Evolutionary conservation across 495 filamentous ascomycete species (phyloP).

Genomic region (Rhypophila decipiens): DNA sequence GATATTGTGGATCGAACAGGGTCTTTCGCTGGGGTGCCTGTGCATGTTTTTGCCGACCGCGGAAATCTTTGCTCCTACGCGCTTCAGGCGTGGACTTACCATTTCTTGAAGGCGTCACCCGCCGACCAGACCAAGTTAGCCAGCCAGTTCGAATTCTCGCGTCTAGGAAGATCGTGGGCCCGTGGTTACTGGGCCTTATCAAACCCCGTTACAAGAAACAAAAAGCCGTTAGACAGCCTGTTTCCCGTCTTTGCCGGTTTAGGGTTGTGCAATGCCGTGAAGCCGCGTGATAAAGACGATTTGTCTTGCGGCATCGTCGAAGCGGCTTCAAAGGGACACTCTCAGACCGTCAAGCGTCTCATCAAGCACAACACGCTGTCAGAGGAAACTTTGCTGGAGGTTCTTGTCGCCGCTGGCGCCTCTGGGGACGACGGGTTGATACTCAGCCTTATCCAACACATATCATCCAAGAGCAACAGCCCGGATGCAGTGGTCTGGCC

Average conservation of each 20-base stretch:
- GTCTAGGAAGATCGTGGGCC: not conserved
- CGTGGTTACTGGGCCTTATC: conserved; percentile 1
- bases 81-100: conserved; percentile 3
- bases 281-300: not conserved
- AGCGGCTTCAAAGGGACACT: not conserved
- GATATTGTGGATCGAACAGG: not conserved
- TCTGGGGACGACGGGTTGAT: conserved; percentile 1
- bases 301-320: not conserved
- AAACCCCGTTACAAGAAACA: conserved; percentile 2
- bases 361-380: not conserved
- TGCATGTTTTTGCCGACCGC: conserved; percentile 1
- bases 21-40: not conserved
- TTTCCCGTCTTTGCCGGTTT: conserved; percentile 1
- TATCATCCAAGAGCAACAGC: not conserved
- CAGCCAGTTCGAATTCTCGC: not conserved
- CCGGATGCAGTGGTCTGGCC: not conserved
- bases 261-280: conserved; percentile 1
- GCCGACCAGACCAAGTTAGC: not conserved
- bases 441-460: conserved; percentile 1
- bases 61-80: conserved; percentile 2
- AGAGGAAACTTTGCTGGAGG: not conserved
- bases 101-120: not conserved
- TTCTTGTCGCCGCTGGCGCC: conserved; percentile 1
- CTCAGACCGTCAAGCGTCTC: not conserved
- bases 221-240: conserved; percentile 1